Base-by-base conservation (phyloP, 805 yeast genomes). In the Ogataea parapolymorpha region DNA sequence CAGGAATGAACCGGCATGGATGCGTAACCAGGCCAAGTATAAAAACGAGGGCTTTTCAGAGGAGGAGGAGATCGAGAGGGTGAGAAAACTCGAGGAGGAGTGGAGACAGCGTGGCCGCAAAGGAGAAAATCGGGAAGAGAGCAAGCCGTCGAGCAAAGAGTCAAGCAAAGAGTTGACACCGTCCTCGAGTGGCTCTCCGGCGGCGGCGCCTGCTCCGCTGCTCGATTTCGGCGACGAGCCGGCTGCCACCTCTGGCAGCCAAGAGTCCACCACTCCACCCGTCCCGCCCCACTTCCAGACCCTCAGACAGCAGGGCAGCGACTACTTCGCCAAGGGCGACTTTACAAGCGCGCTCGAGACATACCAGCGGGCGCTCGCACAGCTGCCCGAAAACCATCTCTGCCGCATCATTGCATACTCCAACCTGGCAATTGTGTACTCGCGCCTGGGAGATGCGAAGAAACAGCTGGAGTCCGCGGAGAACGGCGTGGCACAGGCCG, bases 321-420 rank as follows among this genome's bases (percentile, higher is more conserved):
- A 71, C 13, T 71, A 79, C 1, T 93, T 80, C 66, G 76, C 77
- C 41, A 73, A 78, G n/a, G 99, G 99, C 14, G 91, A 93, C 59
- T 93, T 83, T 58, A 60, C 79, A 4, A 56, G 66, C 4, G 90
- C 99, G 0, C 66, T 77, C 11, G 72, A 66, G 22, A 70, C 71
- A 39, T 93, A 85, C 57, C 70, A 76, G 24, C 66, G 73, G 29
- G 56, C 78, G 35, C 53, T 72, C 20, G 44, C 52, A 11, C 55
- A 77, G 3, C 65, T 89, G 2, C 95, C 96, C 0, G 50, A 56
- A 1, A 66, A 67, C 8, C 95, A 91, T 59, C 72, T 80, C 23
- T 68, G 81, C 27, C 71, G 82, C 13, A 73, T 90, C 3, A 68
- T 90, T 15, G 75, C 87, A 2, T 71, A 71, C 36, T 85, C 97